Base-by-base conservation (phyloP, 2,329 filamentous ascomycete species). In the Didymella arachidicola region DNA sequence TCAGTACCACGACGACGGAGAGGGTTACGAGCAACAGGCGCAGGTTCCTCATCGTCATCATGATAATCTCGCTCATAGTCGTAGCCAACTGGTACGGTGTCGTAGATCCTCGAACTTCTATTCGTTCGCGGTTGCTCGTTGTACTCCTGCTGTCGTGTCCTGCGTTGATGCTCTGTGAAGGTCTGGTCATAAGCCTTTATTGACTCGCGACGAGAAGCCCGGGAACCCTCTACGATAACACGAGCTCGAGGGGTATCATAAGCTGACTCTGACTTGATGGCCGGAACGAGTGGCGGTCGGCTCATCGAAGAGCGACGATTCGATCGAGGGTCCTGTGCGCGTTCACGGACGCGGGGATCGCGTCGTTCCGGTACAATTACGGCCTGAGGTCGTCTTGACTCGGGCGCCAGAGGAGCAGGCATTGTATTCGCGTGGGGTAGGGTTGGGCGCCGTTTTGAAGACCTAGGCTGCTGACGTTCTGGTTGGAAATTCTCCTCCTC, bases 221-320 rank as follows among this genome's bases (percentile, higher is more conserved):
- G 68, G 5, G 67, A 54, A 47, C 62, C 60, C 44, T 76, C 73
- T 22, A 77, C 72, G 34, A 69, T 51, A 11, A 76, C 62, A 26
- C 63, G 66, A 7, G 68, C 67, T 36, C 59, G 53, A 4, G 63
- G 65, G 18, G 67, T 68, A 26, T 70, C 65, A 39, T 70, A 72
- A 14, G 68, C 65, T 11, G 73, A 74, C 27, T 69, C 71, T 2
- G 72, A 65, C 48, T 76, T 75, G 18, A 73, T 74, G 3, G 70
- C 57, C 26, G 71, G 76, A 3, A 72, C 66, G 22, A 77, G 61
- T 4, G 75, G 70, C 8, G 77, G 77, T 36, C 74, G 73, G 45
- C 70, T 72, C 29, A 65, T 34, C 0, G 72, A 74, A 3, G 57
- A 26, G 0, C 70, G 63, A 12, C 61, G 71, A 10, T 56, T 64